Percentiles rank a stretch among this genome's conserved stretches.
Evolutionary conservation across 208 protist species (phyloP).

Genomic region (Trypanosoma boissoni): DNA sequence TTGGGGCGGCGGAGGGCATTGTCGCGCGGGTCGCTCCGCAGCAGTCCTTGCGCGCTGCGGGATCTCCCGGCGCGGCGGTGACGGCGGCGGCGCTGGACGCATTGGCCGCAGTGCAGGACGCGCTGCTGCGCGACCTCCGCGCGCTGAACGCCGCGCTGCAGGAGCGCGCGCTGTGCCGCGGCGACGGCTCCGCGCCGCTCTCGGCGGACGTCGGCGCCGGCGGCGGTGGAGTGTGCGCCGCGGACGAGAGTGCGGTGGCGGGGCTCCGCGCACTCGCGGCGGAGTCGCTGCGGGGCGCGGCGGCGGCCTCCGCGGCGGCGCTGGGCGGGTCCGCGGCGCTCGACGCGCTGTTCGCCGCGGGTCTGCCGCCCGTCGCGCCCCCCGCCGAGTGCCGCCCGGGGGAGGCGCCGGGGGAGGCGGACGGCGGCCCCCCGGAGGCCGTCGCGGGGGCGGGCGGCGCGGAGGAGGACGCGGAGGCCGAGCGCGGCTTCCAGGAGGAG

Average conservation of each 20-base stretch:
- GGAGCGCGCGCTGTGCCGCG: neutral
- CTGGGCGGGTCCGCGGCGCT: too few species aligned
- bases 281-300: slow-evolving; percentile 1
- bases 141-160: neutral
- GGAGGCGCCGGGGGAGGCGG: neutral
- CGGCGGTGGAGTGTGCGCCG: too few species aligned
- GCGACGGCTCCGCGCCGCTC: too few species aligned
- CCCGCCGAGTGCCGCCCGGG: neutral
- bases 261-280: neutral
- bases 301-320: slow-evolving; percentile 1
- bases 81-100: slow-evolving; percentile 17
- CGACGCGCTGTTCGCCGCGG: too few species aligned
- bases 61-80: neutral
- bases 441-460: neutral
- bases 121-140: slow-evolving; percentile 25
- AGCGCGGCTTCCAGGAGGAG: slow-evolving; percentile 27
- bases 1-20: slow-evolving; percentile 24
- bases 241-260: too few species aligned
- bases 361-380: too few species aligned
- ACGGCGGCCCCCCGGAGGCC: neutral
- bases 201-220: too few species aligned
- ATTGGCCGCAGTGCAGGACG: slow-evolving; percentile 31
- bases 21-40: slow-evolving; percentile 25
- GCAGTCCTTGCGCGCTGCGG: slow-evolving; percentile 21
- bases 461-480: slow-evolving; percentile 7